Conservation (phyloP, 805 yeast species). For the Pichia scutulata region DNA sequence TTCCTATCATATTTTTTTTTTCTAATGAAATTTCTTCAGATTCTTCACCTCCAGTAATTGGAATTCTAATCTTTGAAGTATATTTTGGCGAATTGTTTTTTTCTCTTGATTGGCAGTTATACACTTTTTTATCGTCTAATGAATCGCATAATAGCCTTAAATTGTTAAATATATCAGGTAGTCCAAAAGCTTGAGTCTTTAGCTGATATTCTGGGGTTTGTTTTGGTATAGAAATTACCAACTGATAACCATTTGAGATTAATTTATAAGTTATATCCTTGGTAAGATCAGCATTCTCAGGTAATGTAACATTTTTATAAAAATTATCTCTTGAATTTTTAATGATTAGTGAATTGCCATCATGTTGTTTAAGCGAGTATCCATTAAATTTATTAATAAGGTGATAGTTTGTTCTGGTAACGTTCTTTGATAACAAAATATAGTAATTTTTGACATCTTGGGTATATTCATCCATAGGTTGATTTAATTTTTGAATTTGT, state of each 20-base stretch:
- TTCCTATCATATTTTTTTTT: neutral
- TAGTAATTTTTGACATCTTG: constrained; percentile 21
- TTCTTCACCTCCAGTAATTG: constrained; percentile 1
- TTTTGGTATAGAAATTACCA: constrained; percentile 17
- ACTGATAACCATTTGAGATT: constrained; percentile 16
- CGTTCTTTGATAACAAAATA: constrained; percentile 16
- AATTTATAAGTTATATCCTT: constrained; percentile 12
- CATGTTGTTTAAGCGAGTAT: constrained; percentile 19
- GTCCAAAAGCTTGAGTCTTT: neutral
- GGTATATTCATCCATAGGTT: constrained; percentile 8
- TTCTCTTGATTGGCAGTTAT: neutral
- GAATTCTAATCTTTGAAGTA: neutral
- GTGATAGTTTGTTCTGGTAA: neutral
- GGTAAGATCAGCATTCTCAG: constrained; percentile 18
- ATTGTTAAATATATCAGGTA: constrained; percentile 2
- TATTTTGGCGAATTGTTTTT: neutral
- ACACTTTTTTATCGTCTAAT: neutral
- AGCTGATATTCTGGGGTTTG: neutral
- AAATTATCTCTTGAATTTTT: constrained; percentile 19
- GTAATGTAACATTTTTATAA: constrained; percentile 17
- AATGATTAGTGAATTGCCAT: constrained; percentile 13
- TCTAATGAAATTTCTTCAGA: neutral
- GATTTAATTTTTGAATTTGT: constrained; percentile 5
- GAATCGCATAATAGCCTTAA: neutral
- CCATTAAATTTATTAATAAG: constrained; percentile 14